Conservation (phyloP, 202 grass and related monocot genomes). For the Bolboschoenoplectus hybrid region DNA sequence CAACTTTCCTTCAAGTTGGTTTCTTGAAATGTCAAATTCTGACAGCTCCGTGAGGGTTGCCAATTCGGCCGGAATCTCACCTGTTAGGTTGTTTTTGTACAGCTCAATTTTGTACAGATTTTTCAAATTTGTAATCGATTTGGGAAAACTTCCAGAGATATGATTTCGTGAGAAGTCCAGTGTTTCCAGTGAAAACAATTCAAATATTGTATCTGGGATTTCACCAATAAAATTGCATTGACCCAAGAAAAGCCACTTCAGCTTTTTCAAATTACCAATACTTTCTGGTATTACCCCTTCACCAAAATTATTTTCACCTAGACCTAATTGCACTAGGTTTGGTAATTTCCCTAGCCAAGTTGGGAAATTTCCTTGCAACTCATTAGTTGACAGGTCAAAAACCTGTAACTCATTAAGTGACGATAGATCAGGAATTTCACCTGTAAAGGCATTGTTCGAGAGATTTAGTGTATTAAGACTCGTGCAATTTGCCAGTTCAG, state of each 20-base stretch:
- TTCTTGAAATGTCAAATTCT: slow-evolving; percentile 93
- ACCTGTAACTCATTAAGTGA: slow-evolving; percentile 57
- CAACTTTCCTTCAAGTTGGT: slow-evolving; percentile 67
- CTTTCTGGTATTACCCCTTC: slow-evolving; percentile 65
- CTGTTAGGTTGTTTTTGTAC: slow-evolving; percentile 90
- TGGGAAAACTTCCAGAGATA: slow-evolving; percentile 67
- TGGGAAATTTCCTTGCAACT: slow-evolving; percentile 70
- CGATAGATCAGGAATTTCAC: slow-evolving; percentile 76
- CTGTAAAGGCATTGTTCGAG: slow-evolving; percentile 69
- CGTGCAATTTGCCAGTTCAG: slow-evolving; percentile 59
- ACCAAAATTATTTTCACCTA: slow-evolving; percentile 82
- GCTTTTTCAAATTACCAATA: slow-evolving; percentile 73
- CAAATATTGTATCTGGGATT: slow-evolving; percentile 68
- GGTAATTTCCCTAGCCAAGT: slow-evolving; percentile 60
- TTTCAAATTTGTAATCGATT: slow-evolving; percentile 66
- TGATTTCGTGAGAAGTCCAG: slow-evolving; percentile 91
- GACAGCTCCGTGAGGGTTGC: slow-evolving; percentile 58
- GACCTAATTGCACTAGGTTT: slow-evolving; percentile 58
- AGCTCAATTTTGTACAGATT: slow-evolving; percentile 96
- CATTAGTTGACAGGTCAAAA: slow-evolving; percentile 89
- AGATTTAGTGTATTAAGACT: slow-evolving; percentile 82
- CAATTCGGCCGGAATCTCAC: slow-evolving; percentile 81
- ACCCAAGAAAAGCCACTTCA: slow-evolving; percentile 85
- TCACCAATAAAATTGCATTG: slow-evolving; percentile 81
- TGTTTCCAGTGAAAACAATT: slow-evolving; percentile 65